Percentiles rank a stretch among this genome's conserved stretches.
Conservation (phyloP, 2,329 filamentous ascomycete species). For the Trichophyton schoenleinii region DNA sequence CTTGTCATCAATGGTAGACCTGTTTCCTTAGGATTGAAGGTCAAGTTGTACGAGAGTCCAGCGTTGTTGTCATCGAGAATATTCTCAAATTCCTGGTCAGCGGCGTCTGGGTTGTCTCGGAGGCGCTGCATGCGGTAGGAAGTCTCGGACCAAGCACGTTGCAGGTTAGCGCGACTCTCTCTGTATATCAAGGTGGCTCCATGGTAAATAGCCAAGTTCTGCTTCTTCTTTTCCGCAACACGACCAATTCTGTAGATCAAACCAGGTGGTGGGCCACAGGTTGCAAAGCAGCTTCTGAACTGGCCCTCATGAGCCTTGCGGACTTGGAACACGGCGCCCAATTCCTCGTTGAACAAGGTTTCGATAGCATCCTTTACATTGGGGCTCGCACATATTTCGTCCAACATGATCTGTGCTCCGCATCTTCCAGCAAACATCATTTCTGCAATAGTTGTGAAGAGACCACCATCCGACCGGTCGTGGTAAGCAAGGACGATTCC, state of each 20-base stretch:
- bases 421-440: conserved; percentile 98
- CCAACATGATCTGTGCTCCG: conserved; percentile 73
- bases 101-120: conserved; percentile 76
- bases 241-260: conserved; percentile 75
- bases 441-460: conserved; percentile 80
- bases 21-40: conserved; percentile 65
- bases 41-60: conserved; percentile 72
- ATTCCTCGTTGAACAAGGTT: conserved; percentile 86
- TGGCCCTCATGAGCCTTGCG: conserved; percentile 69
- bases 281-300: conserved; percentile 84
- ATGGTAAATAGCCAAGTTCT: conserved; percentile 64
- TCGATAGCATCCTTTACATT: conserved; percentile 55
- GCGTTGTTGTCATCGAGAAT: conserved; percentile 66
- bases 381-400: conserved; percentile 49
- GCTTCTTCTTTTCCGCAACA: conserved; percentile 54
- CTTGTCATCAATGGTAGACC: conserved; percentile 56
- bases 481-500: conserved; percentile 82
- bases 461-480: conserved; percentile 82
- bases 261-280: conserved; percentile 69
- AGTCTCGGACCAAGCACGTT: conserved; percentile 78
- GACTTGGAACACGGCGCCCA: conserved; percentile 92
- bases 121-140: conserved; percentile 85
- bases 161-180: conserved; percentile 58
- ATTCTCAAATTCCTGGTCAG: conserved; percentile 66
- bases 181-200: conserved; percentile 56